Evolutionary conservation across 129 eudicot genomes (phyloP).

Genomic region (Chrysanthemum seticuspe): DNA sequence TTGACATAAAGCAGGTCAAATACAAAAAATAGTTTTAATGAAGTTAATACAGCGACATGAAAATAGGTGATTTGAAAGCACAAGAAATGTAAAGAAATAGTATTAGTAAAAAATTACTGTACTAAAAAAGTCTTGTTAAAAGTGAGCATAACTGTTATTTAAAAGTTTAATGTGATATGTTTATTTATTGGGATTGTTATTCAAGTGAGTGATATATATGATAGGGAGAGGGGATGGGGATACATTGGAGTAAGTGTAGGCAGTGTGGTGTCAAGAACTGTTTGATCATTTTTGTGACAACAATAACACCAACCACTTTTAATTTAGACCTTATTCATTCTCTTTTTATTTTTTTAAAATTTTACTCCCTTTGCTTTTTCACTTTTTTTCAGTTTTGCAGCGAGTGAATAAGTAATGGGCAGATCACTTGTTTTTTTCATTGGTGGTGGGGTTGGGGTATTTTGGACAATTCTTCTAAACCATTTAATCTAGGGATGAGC

Average conservation of each 20-base stretch:
- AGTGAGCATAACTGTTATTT: too few relatives aligned
- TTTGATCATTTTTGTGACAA: slow-evolving; percentile 44
- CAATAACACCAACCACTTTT: slow-evolving; percentile 34
- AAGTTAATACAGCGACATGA: too few relatives aligned
- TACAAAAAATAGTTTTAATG: too few relatives aligned
- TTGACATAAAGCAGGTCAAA: too few relatives aligned
- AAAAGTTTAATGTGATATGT: not conserved
- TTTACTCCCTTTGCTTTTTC: slow-evolving; percentile 24
- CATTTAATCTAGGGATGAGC: not conserved
- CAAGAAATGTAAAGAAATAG: too few relatives aligned
- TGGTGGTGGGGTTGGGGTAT: slow-evolving; percentile 24
- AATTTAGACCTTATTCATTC: slow-evolving; percentile 14
- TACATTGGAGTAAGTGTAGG: slow-evolving; percentile 40
- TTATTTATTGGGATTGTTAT: not conserved
- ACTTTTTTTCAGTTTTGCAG: slow-evolving; percentile 38
- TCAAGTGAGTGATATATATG: not conserved
- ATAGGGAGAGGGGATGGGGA: slow-evolving; percentile 2
- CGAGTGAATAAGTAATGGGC: slow-evolving; percentile 27
- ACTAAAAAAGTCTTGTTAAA: too few relatives aligned
- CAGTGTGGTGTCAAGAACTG: slow-evolving; percentile 43
- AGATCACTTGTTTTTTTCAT: slow-evolving; percentile 4
- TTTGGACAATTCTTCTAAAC: slow-evolving; percentile 1
- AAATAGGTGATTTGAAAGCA: too few relatives aligned
- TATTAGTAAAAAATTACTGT: too few relatives aligned
- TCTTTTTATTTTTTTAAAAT: not conserved